phyloP scores from a whole-genome alignment of 2,329 filamentous ascomycete genomes.

The Setomelanomma holmii region DNA sequence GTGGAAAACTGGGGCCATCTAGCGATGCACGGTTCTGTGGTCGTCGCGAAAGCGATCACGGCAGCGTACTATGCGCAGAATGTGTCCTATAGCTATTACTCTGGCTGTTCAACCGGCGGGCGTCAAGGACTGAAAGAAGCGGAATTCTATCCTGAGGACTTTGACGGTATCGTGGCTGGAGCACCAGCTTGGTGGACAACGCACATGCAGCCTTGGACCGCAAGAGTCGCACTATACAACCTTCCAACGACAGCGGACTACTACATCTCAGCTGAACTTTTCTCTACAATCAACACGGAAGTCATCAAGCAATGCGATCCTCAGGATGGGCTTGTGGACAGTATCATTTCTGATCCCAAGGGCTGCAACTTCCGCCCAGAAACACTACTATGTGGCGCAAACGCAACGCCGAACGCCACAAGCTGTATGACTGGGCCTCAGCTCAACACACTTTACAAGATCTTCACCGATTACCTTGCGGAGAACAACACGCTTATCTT shows the following conservation, averaged over 20 bases:
- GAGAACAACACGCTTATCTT: slow-evolving; percentile 53
- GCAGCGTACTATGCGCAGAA: slow-evolving; percentile 57
- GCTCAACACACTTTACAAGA: slow-evolving; percentile 50
- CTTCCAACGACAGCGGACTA: slow-evolving; percentile 54
- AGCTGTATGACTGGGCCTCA: slow-evolving; percentile 55
- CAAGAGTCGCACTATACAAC: slow-evolving; percentile 57
- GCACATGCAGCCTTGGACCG: slow-evolving; percentile 56
- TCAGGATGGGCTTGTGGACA: slow-evolving; percentile 58
- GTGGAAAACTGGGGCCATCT: slow-evolving; percentile 50
- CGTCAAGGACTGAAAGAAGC: slow-evolving; percentile 64
- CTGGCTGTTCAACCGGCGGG: slow-evolving; percentile 67
- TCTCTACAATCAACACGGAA: slow-evolving; percentile 53
- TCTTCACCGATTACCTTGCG: slow-evolving; percentile 53
- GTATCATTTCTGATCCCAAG: slow-evolving; percentile 55
- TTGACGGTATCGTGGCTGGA: slow-evolving; percentile 65
- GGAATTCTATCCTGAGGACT: slow-evolving; percentile 62
- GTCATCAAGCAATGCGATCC: slow-evolving; percentile 60
- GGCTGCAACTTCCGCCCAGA: slow-evolving; percentile 54
- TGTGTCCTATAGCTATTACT: slow-evolving; percentile 60
- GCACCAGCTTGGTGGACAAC: slow-evolving; percentile 60
- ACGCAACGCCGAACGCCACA: slow-evolving; percentile 39
- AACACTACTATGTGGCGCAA: slow-evolving; percentile 46
- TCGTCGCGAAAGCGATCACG: slow-evolving; percentile 57
- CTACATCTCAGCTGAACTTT: slow-evolving; percentile 54
- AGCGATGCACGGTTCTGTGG: slow-evolving; percentile 57